Percentiles rank a stretch among this genome's conserved stretches.
Evolutionary conservation across 192 early-diverging fungal species (phyloP).

Genomic region (Backusella psychrophila): DNA sequence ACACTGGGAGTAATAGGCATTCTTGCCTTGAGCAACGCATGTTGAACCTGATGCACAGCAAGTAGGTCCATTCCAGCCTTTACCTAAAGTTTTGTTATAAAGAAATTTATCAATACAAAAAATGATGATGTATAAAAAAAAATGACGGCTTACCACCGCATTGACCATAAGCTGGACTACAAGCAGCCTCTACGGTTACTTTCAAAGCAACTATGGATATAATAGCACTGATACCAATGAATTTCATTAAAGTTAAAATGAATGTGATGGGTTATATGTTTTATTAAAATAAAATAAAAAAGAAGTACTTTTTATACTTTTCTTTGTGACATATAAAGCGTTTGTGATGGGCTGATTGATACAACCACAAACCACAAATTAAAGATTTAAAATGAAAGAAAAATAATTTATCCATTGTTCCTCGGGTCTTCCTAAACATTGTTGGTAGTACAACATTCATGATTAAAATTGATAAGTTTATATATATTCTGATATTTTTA

Average conservation of each 20-base stretch:
- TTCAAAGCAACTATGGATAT: not conserved
- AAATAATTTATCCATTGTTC: slow-evolving; percentile 5
- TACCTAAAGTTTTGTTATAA: slow-evolving; percentile 4
- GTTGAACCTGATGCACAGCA: slow-evolving; percentile 22
- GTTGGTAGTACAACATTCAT: not conserved
- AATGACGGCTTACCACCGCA: slow-evolving; percentile 11
- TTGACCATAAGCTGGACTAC: slow-evolving; percentile 12
- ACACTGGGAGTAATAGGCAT: slow-evolving; percentile 22
- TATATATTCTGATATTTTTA: not conserved
- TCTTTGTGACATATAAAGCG: not conserved
- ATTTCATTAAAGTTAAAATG: not conserved
- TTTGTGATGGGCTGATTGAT: not conserved
- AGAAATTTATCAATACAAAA: too few species aligned
- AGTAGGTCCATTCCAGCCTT: slow-evolving; percentile 14
- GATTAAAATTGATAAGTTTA: not conserved
- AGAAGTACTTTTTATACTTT: not conserved
- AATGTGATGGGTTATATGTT: not conserved
- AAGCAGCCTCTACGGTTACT: not conserved
- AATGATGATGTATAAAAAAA: not conserved
- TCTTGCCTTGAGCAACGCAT: slow-evolving; percentile 9
- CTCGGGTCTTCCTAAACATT: not conserved
- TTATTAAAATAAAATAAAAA: not conserved
- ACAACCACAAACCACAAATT: not conserved
- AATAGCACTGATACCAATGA: not conserved
- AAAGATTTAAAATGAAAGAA: not conserved